Percentiles rank a stretch among this genome's conserved stretches.
These are phyloP conservation scores for Pholiota molesta DNA, from an alignment of 768 basidiomycete species.

Conservation along the genomic window DNA sequence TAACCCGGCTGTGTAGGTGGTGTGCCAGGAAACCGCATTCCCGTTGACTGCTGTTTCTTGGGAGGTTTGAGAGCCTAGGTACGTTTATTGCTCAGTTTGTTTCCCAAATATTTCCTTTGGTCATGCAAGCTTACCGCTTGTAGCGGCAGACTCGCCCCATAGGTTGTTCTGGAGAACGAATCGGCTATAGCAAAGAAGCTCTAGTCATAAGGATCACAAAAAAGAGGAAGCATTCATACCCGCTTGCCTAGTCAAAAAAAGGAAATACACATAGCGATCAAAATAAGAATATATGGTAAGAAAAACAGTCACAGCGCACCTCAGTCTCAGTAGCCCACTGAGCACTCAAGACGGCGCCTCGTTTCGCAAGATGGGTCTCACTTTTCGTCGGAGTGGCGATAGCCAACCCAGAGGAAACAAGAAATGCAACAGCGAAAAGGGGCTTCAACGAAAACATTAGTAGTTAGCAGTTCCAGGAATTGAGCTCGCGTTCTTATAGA, in stretches of 20 bases:
- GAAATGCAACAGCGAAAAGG: background rate
- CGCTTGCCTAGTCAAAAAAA: conserved; percentile 10
- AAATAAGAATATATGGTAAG: too few relatives aligned
- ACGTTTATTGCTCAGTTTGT: background rate
- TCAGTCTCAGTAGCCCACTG: conserved; percentile 34
- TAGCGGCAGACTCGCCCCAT: conserved; percentile 32
- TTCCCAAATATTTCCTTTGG: background rate
- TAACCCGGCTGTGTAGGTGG: too few relatives aligned
- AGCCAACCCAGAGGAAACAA: background rate
- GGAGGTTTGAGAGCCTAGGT: conserved; percentile 32
- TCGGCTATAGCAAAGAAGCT: conserved; percentile 16
- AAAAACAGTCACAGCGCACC: conserved; percentile 17
- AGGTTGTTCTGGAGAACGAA: conserved; percentile 34
- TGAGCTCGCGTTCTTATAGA: background rate
- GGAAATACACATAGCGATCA: background rate
- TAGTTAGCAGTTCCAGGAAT: too few relatives aligned
- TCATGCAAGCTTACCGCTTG: conserved; percentile 21
- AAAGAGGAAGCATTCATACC: conserved; percentile 10
- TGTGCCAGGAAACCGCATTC: conserved; percentile 32
- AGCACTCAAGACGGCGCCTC: conserved; percentile 30
- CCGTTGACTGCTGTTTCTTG: conserved; percentile 31
- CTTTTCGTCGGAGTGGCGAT: background rate
- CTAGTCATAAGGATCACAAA: background rate
- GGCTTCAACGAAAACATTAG: background rate
- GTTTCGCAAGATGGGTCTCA: conserved; percentile 19